Evolutionary conservation across 345 rosid species (phyloP), one percentile per base, ranked within the genome.

Genomic region (Schrenkiella parvula): DNA sequence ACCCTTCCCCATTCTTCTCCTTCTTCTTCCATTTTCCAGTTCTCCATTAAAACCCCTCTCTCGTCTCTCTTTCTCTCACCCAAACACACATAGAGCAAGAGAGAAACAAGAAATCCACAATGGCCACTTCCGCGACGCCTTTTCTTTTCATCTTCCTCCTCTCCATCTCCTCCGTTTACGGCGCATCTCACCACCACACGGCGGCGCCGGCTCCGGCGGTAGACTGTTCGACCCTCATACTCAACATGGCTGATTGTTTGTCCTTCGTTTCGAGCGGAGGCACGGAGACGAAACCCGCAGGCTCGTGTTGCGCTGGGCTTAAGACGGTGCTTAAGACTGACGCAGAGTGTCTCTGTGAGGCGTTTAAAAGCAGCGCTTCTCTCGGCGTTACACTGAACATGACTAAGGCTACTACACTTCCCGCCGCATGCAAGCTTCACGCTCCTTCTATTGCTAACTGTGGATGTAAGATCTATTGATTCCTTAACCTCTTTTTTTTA

Each of bases 241-340:
- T 64, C 0, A 64, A 80, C 58, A 81, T 89, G 89, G 54, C 63
- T 0, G 83, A 80, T 21, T 87, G 96, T 66, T 3, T 87, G 35
- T 29, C 80, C 0, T 85, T 80, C 26, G 57, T 87, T 8, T 14
- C 59, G 1, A 53, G 29, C 0, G 83, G 74, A 0, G 69, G 77
- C 41, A 55, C 28, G 0, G 59, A 12, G 0, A 2, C 43, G 6
- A 77, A 63, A 18, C 86, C 86, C 0, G 19, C 37, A 4, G 23
- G 51, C 4, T 0, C 53, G 0, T 89, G 90, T 34, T 89, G 92
- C 64, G 3, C 53, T 0, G 86, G 86, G 8, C 78, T 84, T 17
- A 42, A 83, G 52, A 57, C 62, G 0, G 82, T 84, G 43, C 37
- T 83, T 7, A 63, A 73, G 3, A 29, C 41, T 0, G 72, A 80